Evolutionary conservation across 2,329 filamentous ascomycete genomes (phyloP).

Genomic region (Sporothrix luriei): DNA sequence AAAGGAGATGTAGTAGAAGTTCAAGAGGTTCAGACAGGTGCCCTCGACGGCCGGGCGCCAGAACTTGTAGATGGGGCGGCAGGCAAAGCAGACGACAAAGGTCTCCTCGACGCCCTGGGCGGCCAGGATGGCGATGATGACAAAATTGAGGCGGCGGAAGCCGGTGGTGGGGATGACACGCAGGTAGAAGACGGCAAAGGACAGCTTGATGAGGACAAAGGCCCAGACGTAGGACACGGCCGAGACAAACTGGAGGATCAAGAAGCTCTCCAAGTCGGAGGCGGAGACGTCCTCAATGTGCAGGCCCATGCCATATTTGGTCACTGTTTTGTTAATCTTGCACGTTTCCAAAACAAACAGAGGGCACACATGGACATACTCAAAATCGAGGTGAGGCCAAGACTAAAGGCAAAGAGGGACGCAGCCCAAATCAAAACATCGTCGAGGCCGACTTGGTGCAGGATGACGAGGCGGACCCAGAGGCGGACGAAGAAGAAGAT

Average conservation of each 20-base stretch:
- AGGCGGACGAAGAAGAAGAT: constrained; percentile 9
- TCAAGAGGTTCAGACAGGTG: constrained; percentile 20
- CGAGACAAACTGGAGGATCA: constrained; percentile 19
- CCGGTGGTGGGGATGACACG: constrained; percentile 23
- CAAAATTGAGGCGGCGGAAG: constrained; percentile 27
- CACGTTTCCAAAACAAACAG: neutral
- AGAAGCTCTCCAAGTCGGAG: constrained; percentile 4
- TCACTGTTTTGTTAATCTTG: constrained; percentile 13
- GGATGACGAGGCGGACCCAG: neutral
- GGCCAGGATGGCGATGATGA: constrained; percentile 22
- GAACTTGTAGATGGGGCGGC: constrained; percentile 27
- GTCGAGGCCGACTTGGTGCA: constrained; percentile 21
- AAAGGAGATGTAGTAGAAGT: constrained; percentile 30
- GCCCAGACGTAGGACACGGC: constrained; percentile 27
- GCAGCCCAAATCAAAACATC: constrained; percentile 24
- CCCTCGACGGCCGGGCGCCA: constrained; percentile 20
- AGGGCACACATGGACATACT: neutral
- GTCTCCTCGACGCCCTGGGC: constrained; percentile 31
- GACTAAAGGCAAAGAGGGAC: neutral
- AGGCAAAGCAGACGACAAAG: constrained; percentile 29
- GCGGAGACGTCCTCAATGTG: constrained; percentile 19
- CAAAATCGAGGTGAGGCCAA: constrained; percentile 5
- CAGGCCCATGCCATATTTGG: constrained; percentile 20
- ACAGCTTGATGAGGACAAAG: constrained; percentile 28
- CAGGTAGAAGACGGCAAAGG: constrained; percentile 28